phyloP scores from a whole-genome alignment of 176 grass and related monocot genomes.

The Eleusine indica region DNA sequence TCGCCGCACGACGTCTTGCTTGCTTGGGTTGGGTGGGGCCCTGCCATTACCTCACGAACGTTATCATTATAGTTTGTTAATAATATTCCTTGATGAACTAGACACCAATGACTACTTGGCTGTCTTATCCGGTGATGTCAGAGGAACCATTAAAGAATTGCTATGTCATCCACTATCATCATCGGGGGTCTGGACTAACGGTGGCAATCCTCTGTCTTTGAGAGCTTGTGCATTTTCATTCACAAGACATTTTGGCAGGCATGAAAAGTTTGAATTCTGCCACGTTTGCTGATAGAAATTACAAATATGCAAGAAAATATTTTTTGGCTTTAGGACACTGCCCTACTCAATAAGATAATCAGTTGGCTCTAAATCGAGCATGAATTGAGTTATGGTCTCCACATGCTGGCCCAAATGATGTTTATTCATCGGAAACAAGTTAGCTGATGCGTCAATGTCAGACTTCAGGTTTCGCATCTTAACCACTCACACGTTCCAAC shows the following conservation, averaged over 20 bases:
- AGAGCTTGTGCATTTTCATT: not conserved
- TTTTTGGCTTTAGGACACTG: not conserved
- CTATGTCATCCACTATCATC: conserved; percentile 9
- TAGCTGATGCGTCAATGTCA: conserved; percentile 28
- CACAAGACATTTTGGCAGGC: not conserved
- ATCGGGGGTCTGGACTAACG: not conserved
- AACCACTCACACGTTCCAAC: not conserved
- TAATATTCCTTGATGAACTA: conserved; percentile 11
- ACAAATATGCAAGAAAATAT: not conserved
- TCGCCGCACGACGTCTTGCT: not conserved
- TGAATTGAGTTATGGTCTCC: not conserved
- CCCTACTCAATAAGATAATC: not conserved
- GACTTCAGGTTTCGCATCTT: not conserved
- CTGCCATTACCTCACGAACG: conserved; percentile 23
- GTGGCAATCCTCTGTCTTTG: not conserved
- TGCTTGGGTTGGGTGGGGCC: not conserved
- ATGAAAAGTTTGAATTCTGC: not conserved
- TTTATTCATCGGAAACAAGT: not conserved
- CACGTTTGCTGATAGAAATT: not conserved
- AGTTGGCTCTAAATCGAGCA: not conserved
- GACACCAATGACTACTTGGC: not conserved
- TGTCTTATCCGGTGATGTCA: conserved; percentile 31
- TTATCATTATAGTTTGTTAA: conserved; percentile 40
- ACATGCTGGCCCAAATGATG: not conserved
- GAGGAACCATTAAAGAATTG: not conserved